phyloP scores from a whole-genome alignment of 352 stramenopile genomes.

The Paralagenidium karlingii region DNA sequence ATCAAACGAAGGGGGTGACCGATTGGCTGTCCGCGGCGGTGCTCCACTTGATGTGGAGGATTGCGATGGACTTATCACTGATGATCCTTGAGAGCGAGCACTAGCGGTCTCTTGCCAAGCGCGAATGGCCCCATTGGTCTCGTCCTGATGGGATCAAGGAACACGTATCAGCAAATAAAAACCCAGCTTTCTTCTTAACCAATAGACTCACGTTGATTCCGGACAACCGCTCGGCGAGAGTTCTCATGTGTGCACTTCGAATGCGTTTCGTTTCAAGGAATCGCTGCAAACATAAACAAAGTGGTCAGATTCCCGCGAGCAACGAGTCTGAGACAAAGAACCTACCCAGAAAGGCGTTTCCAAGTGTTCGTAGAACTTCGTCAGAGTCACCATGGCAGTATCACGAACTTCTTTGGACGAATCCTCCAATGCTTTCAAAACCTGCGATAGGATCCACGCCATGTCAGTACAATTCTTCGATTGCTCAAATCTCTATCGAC shows the following conservation, averaged over 20 bases:
- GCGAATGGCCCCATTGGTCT: no score
- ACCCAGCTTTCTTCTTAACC: no score
- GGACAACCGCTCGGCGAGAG: conserved; percentile 38
- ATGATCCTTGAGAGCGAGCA: no score
- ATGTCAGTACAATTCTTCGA: not conserved
- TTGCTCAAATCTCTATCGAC: not conserved
- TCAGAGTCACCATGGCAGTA: conserved; percentile 45
- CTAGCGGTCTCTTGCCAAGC: no score
- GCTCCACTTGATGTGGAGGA: no score
- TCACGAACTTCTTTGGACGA: conserved; percentile 77
- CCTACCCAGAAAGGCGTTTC: conserved; percentile 55
- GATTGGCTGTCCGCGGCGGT: no score
- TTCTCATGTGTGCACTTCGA: conserved; percentile 62
- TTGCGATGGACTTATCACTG: no score
- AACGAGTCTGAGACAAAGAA: not conserved
- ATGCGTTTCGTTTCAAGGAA: conserved; percentile 68
- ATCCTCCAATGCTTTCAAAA: conserved; percentile 59
- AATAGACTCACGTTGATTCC: conserved; percentile 4
- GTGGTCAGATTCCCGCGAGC: not conserved
- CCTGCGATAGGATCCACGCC: conserved; percentile 8
- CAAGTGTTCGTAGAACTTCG: conserved; percentile 59
- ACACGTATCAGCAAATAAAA: no score
- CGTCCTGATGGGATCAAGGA: no score
- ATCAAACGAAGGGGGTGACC: no score
- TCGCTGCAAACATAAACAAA: conserved; percentile 13